Base-by-base conservation (phyloP, 2,329 filamentous ascomycete species). In the Penicillium aurantiogriseum region DNA sequence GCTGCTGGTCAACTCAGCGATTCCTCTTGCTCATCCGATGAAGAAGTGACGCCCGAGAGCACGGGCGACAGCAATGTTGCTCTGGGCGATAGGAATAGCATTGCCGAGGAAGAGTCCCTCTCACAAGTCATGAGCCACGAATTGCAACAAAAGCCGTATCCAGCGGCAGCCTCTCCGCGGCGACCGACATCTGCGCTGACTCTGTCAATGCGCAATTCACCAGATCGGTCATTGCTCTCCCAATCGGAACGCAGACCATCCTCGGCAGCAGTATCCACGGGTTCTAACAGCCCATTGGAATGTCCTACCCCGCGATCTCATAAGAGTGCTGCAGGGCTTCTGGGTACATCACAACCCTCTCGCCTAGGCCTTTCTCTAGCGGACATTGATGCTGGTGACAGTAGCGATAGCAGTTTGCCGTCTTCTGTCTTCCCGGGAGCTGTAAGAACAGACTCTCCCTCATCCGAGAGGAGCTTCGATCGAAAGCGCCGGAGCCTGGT, bases 231-330 rank as follows among this genome's bases (percentile, higher is more conserved):
- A 3, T 64, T 81, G 23, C 71, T 77, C 27, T 72, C 75, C 35
- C 74, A 76, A 45, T 70, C 76, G 2, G 79, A 79, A 43, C 77
- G 80, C 25, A 78, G 81, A 58, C 74, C 62, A 8, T 56, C 88
- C 51, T 86, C 89, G 58, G 77, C 88, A 60, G 79, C 89, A 25
- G 85, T 86, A 29, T 96, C 92, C 2, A 93, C 90, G 1, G 84
- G 90, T 61, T 96, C 94, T 4, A 94, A 86, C 71, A 99, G 94
- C 71, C 94, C 94, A 0, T 87, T 87, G 72, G 92, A 95, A 74
- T 94, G 91, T 60, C 90, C 90, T 11, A 99, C 94, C 4, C 94
- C 94, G 11, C 88, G 91, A 61, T 97, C 93, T 0, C 88, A 93
- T 67, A 86, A 84, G 50, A 85, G 83, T 61, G 78, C 79, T 54